Conservation (phyloP, 495 filamentous ascomycete genomes). For the Xylaria castorea region DNA sequence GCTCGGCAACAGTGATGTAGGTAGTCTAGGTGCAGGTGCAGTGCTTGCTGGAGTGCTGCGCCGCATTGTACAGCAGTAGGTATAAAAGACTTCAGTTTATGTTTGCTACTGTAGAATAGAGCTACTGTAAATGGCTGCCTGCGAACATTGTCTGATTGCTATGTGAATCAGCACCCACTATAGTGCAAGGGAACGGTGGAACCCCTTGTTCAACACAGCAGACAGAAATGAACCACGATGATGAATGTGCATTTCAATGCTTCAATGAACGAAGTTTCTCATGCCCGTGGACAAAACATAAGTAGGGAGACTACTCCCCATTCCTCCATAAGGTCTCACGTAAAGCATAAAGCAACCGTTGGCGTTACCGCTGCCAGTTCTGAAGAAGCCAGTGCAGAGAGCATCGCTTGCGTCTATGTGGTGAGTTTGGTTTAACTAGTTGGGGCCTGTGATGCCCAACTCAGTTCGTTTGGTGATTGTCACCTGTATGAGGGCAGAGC, state of each 20-base stretch:
- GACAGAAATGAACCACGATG: constrained; percentile 2
- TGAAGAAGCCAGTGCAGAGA: constrained; percentile 4
- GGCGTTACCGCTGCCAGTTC: background rate
- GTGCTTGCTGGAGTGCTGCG: constrained; percentile 10
- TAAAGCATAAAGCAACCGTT: background rate
- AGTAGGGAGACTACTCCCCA: constrained; percentile 7
- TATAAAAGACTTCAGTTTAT: constrained; percentile 1
- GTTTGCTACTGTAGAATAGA: constrained; percentile 3
- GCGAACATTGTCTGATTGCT: constrained; percentile 3
- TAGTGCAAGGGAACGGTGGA: constrained; percentile 20
- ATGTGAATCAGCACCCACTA: constrained; percentile 21
- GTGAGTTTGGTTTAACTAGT: background rate
- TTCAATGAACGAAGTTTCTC: background rate
- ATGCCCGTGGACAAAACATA: constrained; percentile 8
- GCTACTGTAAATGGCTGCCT: constrained; percentile 11
- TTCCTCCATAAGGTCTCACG: background rate
- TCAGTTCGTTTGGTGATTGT: constrained; percentile 14
- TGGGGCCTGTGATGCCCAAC: constrained; percentile 12
- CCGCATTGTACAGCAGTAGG: background rate
- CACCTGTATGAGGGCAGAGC: constrained; percentile 16
- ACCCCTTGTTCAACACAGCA: constrained; percentile 15
- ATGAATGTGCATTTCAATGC: constrained; percentile 20
- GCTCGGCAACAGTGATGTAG: background rate
- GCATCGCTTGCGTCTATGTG: background rate
- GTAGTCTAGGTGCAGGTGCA: background rate